A percentile compares a stretch with the other conserved stretches of the same genome.
Conservation (phyloP, 129 eudicot genomes). For the Mikania micrantha region DNA sequence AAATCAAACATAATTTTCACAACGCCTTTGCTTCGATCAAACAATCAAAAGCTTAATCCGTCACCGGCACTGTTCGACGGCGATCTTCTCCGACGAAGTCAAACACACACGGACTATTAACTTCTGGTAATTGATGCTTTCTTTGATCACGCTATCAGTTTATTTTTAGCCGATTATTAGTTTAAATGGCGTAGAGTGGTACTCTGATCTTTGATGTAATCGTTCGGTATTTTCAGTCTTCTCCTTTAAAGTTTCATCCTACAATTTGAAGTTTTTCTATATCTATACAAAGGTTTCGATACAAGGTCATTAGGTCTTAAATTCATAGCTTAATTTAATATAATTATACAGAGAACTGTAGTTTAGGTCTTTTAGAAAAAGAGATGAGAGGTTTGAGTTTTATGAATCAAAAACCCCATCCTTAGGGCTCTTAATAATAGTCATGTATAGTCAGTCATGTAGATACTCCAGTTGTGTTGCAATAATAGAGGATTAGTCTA, state of each 20-base stretch:
- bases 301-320: not conserved
- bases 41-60: not conserved
- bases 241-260: not conserved
- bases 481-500: not conserved
- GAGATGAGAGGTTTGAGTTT: not conserved
- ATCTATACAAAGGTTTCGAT: not conserved
- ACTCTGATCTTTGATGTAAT: not conserved
- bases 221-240: not conserved
- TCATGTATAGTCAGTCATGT: too few species aligned
- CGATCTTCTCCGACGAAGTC: slow-evolving; percentile 7
- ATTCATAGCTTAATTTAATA: not conserved
- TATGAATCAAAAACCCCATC: not conserved
- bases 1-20: not conserved
- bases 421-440: not conserved
- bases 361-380: not conserved
- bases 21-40: slow-evolving; percentile 7
- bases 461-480: not conserved
- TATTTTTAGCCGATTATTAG: not conserved
- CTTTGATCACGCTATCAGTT: not conserved
- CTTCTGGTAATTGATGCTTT: slow-evolving; percentile 12
- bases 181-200: not conserved
- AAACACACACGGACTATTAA: not conserved
- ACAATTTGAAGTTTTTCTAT: not conserved
- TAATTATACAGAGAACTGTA: not conserved
- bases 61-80: not conserved